These are phyloP conservation scores for Penicillium nucicola DNA, from an alignment of 495 filamentous ascomycete species.

Conservation along the genomic window DNA sequence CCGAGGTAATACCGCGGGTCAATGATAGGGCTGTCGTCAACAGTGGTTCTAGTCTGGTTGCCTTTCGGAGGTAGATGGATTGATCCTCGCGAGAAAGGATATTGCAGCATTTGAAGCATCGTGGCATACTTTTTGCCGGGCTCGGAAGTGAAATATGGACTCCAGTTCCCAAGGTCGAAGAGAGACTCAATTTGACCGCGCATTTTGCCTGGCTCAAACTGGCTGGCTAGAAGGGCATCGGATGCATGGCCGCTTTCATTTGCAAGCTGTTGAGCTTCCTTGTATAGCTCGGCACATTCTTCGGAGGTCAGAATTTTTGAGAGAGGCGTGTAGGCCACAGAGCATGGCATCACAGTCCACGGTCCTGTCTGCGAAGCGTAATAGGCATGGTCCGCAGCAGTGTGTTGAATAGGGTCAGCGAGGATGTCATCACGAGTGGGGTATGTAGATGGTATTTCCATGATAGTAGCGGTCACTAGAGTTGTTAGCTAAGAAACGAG, in stretches of 20 bases:
- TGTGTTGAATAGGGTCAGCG: constrained; percentile 23
- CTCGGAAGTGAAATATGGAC: constrained; percentile 32
- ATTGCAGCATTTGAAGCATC: constrained; percentile 52
- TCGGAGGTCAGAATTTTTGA: constrained; percentile 26
- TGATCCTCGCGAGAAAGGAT: constrained; percentile 48
- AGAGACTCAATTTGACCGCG: constrained; percentile 52
- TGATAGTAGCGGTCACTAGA: constrained; percentile 42
- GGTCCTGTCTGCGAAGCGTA: constrained; percentile 26
- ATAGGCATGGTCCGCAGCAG: constrained; percentile 34
- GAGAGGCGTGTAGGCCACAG: constrained; percentile 46
- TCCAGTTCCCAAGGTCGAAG: constrained; percentile 51
- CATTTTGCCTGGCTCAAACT: constrained; percentile 26
- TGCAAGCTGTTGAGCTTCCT: not conserved
- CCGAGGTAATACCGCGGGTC: constrained; percentile 44
- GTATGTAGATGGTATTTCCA: constrained; percentile 42
- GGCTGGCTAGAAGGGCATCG: constrained; percentile 13
- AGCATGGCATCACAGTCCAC: constrained; percentile 35
- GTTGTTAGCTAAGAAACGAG: not conserved
- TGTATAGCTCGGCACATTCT: constrained; percentile 9
- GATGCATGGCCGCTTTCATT: not conserved
- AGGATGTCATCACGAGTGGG: constrained; percentile 40
- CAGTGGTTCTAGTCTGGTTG: constrained; percentile 1
- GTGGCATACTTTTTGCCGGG: constrained; percentile 48
- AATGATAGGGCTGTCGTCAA: constrained; percentile 36
- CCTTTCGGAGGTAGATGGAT: constrained; percentile 37